Evolutionary conservation across 1,139 yeast genomes (phyloP), one percentile per base, ranked within the genome.

Genomic region (Kurtzmaniella quercitrusa): DNA sequence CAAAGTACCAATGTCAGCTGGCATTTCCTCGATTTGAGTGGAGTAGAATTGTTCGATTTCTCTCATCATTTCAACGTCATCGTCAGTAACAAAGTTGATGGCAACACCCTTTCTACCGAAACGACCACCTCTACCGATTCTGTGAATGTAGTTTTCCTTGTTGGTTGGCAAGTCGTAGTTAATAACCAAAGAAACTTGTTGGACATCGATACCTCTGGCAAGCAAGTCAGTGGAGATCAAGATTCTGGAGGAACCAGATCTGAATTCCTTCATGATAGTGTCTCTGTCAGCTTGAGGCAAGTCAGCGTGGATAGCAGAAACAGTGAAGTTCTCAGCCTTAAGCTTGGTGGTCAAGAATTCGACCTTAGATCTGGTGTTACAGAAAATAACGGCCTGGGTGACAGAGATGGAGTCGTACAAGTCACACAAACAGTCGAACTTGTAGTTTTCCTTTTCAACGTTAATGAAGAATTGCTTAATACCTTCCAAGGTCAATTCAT

Each of bases 91-190:
- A 60, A 93, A 86, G 84, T 93, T 93, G 80, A 93, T 89, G 62
- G 98, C 98, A 66, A 91, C 96, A 84, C 98, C 98, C 84, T 93
- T 93, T 76, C 98, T 84, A 79, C 98, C 98, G 79, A 93, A 93
- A 79, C 98, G 93, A 78, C 98, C 98, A 79, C 96, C 95, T 81
- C 98, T 88, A 82, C 98, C 98, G 63, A 93, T 93, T 84, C 98
- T 86, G 80, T 93, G 98, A 66, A 93, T 88, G 73, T 93, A 93
- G 85, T 93, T 91, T 76, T 93, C 98, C 73, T 89, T 87, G 84
- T 91, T 88, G 64, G 89, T 78, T 60, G 98, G 98, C 70, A 93
- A 80, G 71, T 93, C 98, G 78, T 87, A 93, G 84, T 93, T 93
- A 70, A 93, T 91, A 62, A 93, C 98, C 65, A 93, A 79, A 44